These are phyloP conservation scores for Amylostereum areolatum DNA, from an alignment of 1,284 basidiomycete genomes.

Conservation along the genomic window DNA sequence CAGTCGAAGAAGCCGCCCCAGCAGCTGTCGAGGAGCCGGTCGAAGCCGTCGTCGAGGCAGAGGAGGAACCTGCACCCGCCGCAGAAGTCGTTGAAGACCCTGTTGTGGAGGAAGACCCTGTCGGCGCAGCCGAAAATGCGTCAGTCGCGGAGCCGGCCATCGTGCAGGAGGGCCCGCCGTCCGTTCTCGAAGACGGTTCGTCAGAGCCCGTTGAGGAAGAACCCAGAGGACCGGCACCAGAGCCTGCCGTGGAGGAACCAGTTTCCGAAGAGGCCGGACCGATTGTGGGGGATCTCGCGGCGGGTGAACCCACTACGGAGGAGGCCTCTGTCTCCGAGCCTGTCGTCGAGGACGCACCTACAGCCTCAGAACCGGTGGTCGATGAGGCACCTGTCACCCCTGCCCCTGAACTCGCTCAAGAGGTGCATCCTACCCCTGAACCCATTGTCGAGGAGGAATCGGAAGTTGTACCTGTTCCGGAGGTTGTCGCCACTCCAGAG, in stretches of 20 bases:
- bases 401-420: no score
- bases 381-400: no score
- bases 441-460: slow-evolving; percentile 1
- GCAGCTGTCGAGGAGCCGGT: slow-evolving; percentile 1
- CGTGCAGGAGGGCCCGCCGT: no score
- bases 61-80: neutral
- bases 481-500: neutral
- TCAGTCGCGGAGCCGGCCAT: neutral
- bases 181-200: no score
- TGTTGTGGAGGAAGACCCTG: no score
- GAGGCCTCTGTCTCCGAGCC: neutral
- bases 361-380: no score
- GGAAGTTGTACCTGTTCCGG: neutral
- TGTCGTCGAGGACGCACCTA: neutral
- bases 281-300: neutral
- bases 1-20: neutral
- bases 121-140: neutral
- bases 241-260: neutral
- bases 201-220: neutral
- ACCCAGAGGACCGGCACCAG: neutral
- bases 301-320: slow-evolving; percentile 1
- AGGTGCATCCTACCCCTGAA: no score
- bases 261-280: neutral
- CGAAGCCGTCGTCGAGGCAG: neutral
- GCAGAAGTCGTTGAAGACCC: neutral